phyloP scores from a whole-genome alignment of 495 filamentous ascomycete genomes.

The Annulohypoxylon stygium region DNA sequence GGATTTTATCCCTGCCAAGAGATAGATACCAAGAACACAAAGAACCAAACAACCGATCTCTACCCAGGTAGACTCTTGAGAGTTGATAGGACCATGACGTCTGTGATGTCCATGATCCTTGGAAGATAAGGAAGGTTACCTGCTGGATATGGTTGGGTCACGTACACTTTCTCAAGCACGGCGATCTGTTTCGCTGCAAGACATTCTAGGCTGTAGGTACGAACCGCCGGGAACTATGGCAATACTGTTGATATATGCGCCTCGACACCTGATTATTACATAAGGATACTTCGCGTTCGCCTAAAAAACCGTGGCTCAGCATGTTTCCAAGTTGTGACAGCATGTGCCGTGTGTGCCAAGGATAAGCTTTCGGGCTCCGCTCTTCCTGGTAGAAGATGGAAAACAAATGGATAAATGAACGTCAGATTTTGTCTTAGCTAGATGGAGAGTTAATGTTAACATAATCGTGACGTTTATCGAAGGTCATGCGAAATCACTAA shows the following conservation, averaged over 20 bases:
- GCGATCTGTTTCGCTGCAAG: neutral
- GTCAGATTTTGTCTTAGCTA: slow-evolving; percentile 14
- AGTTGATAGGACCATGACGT: neutral
- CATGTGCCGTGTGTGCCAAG: neutral
- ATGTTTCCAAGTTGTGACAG: neutral
- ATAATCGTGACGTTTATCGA: slow-evolving; percentile 28
- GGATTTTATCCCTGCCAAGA: too few species aligned
- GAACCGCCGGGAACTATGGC: neutral
- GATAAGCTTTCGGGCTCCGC: neutral
- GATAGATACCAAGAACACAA: too few species aligned
- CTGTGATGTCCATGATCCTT: neutral
- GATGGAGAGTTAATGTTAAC: slow-evolving; percentile 13
- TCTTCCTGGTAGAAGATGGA: neutral
- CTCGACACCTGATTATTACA: too few species aligned
- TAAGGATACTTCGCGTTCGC: neutral
- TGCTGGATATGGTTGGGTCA: neutral
- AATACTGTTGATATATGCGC: neutral
- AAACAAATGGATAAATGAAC: neutral
- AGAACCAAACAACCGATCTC: too few species aligned
- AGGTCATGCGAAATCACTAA: neutral
- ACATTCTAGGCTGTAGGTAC: neutral
- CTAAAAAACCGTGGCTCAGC: neutral
- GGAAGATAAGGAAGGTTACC: neutral
- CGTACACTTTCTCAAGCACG: neutral
- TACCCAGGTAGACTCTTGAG: neutral